phyloP scores from a whole-genome alignment of 192 early-diverging fungal genomes.

The Bifiguratus adelaidae region DNA sequence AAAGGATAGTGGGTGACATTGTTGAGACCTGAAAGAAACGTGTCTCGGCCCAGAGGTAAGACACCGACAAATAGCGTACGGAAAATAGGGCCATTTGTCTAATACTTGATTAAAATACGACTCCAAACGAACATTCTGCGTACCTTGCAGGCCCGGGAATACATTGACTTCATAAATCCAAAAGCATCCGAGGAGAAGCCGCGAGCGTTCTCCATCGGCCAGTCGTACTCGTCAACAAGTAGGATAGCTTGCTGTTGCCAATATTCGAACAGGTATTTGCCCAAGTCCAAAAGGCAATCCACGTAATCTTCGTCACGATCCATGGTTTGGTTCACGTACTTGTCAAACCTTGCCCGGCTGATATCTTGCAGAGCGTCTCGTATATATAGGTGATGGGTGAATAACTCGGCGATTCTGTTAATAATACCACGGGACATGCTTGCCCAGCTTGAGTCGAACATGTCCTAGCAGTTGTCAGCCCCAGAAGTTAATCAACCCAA shows the following conservation, averaged over 20 bases:
- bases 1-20: too few species aligned
- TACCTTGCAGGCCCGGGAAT: not conserved
- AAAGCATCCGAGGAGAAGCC: slow-evolving; percentile 1
- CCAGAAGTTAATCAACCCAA: too few species aligned
- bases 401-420: not conserved
- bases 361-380: not conserved
- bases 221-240: slow-evolving; percentile 8
- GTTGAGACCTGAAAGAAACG: too few species aligned
- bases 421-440: not conserved
- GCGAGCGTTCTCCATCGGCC: slow-evolving; percentile 3
- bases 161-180: slow-evolving; percentile 2
- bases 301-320: not conserved
- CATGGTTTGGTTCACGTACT: not conserved
- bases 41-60: too few species aligned
- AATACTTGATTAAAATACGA: too few species aligned
- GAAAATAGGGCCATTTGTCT: too few species aligned
- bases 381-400: not conserved
- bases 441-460: too few species aligned
- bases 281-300: not conserved
- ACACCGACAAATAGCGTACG: too few species aligned
- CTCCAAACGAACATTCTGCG: slow-evolving; percentile 2
- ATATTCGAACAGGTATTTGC: not conserved
- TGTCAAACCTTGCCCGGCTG: not conserved
- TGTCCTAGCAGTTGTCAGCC: too few species aligned
- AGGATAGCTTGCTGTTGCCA: not conserved